A percentile compares a stretch with the other conserved stretches of the same genome.
Conservation (phyloP, 345 rosid species). For the Erodium maritimum region DNA sequence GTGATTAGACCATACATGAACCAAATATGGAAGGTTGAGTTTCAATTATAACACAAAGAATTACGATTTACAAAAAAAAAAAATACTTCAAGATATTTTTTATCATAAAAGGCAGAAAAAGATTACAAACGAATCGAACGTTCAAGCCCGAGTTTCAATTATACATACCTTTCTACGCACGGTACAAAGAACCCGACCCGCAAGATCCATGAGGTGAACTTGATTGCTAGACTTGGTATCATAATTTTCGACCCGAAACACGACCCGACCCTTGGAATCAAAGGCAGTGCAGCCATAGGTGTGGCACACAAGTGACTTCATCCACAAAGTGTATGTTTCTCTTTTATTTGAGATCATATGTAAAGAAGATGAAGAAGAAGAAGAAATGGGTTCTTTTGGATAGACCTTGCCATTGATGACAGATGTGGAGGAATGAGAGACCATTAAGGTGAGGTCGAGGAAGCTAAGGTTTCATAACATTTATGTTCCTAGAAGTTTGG, state of each 20-base stretch:
- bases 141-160: not conserved
- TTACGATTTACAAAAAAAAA: too few species aligned
- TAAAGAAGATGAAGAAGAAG: not conserved
- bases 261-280: slow-evolving; percentile 8
- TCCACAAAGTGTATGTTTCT: slow-evolving; percentile 13
- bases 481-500: too few species aligned
- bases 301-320: slow-evolving; percentile 12
- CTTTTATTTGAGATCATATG: not conserved
- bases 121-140: too few species aligned
- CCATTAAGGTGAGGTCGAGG: too few species aligned
- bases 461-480: too few species aligned
- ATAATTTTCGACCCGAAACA: slow-evolving; percentile 10
- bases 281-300: slow-evolving; percentile 12
- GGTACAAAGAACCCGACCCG: slow-evolving; percentile 6
- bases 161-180: slow-evolving; percentile 10
- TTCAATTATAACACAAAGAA: too few species aligned
- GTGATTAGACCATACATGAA: too few species aligned
- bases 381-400: not conserved
- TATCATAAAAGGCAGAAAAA: not conserved
- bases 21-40: too few species aligned
- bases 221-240: not conserved
- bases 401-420: not conserved
- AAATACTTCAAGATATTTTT: too few species aligned
- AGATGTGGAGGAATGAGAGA: not conserved
- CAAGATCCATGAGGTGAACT: slow-evolving; percentile 5